Evolutionary conservation across 2,329 filamentous ascomycete species (phyloP).

Genomic region (Claviceps spartinae): DNA sequence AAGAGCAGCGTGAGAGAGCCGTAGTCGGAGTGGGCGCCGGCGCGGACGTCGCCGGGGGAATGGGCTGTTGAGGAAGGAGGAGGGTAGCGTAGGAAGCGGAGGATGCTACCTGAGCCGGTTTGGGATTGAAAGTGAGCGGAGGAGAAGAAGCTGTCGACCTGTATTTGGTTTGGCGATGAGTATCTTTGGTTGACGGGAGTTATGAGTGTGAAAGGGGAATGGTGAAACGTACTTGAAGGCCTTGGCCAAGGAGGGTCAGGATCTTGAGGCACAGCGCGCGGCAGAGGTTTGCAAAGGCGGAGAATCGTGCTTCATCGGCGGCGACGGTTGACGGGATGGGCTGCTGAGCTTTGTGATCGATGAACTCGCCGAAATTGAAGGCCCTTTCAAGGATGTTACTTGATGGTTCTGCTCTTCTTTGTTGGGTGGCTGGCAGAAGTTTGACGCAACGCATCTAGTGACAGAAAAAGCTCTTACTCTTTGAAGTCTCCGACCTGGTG

Average conservation of each 20-base stretch:
- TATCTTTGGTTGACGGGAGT: no score
- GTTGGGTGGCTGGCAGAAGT: no score
- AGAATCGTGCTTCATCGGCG: slow-evolving; percentile 45
- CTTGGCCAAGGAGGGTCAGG: slow-evolving; percentile 63
- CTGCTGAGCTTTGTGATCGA: slow-evolving; percentile 56
- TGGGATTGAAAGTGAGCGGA: slow-evolving; percentile 31
- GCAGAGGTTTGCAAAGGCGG: slow-evolving; percentile 56
- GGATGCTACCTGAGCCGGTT: slow-evolving; percentile 41
- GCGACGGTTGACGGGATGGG: slow-evolving; percentile 55
- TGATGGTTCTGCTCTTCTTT: background rate
- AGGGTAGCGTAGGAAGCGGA: slow-evolving; percentile 64
- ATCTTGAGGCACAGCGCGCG: slow-evolving; percentile 59
- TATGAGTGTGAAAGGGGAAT: no score
- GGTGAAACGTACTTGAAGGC: slow-evolving; percentile 43
- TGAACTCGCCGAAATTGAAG: slow-evolving; percentile 82
- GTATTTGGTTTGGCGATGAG: background rate
- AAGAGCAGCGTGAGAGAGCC: slow-evolving; percentile 64
- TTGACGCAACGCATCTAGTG: no score
- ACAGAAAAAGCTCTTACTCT: slow-evolving; percentile 40
- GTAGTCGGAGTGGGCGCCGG: slow-evolving; percentile 88
- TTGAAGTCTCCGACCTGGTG: slow-evolving; percentile 68
- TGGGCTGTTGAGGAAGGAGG: slow-evolving; percentile 31
- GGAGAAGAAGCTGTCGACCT: slow-evolving; percentile 41
- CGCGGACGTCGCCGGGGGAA: slow-evolving; percentile 53
- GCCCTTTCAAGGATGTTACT: slow-evolving; percentile 38